Evolutionary conservation across 2,329 filamentous ascomycete species (phyloP).

Genomic region (Ceratocystis variospora): DNA sequence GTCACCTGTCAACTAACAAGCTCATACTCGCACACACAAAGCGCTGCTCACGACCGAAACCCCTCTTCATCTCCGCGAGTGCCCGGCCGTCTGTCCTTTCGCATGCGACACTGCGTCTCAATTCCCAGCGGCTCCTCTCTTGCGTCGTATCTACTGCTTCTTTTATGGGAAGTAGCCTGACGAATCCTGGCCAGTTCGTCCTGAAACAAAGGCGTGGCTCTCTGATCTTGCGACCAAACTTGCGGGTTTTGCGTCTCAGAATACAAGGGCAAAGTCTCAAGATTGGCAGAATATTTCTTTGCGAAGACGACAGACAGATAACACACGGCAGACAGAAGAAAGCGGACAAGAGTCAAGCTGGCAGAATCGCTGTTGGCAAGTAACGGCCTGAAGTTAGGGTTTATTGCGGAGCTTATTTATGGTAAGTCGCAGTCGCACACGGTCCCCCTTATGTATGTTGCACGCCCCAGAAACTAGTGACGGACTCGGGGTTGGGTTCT

Average conservation of each 20-base stretch:
- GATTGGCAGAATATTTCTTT: neutral
- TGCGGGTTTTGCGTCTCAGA: neutral
- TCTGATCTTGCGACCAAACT: neutral
- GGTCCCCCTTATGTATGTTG: neutral
- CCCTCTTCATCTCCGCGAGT: neutral
- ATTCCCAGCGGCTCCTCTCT: neutral
- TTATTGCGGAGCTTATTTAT: neutral
- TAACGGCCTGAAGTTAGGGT: neutral
- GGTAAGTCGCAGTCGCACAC: constrained; percentile 7
- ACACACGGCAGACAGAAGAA: too few species aligned
- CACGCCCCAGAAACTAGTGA: neutral
- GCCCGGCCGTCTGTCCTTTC: neutral
- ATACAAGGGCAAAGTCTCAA: neutral
- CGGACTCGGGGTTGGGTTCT: constrained; percentile 1
- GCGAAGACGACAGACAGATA: neutral
- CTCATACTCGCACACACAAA: neutral
- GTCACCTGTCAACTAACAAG: constrained; percentile 6
- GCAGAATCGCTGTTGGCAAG: neutral
- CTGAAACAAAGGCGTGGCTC: constrained; percentile 7
- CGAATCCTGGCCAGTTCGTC: neutral
- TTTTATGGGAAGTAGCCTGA: neutral
- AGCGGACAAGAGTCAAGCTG: neutral
- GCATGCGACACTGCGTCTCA: neutral
- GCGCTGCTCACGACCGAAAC: neutral
- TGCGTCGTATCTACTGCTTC: neutral